A percentile compares a stretch with the other conserved stretches of the same genome.
These are phyloP conservation scores for Calocera viscosa DNA, from an alignment of 768 basidiomycete genomes.

Conservation along the genomic window DNA sequence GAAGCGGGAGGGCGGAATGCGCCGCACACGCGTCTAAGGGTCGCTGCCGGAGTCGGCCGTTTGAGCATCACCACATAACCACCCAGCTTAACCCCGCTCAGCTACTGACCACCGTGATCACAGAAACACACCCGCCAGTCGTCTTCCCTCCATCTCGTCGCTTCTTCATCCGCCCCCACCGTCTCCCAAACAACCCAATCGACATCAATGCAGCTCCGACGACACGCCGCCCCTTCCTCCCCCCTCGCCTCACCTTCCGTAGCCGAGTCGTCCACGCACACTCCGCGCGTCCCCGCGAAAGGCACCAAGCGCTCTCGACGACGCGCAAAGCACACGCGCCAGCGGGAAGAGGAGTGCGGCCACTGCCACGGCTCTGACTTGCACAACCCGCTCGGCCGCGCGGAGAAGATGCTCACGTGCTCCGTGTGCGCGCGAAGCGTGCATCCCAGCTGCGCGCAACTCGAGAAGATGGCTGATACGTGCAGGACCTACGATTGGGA, in stretches of 20 bases:
- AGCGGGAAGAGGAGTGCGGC: slow-evolving; percentile 56
- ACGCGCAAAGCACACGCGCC: slow-evolving; percentile 10
- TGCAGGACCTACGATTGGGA: slow-evolving; percentile 69
- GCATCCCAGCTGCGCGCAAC: slow-evolving; percentile 76
- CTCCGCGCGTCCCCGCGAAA: neutral
- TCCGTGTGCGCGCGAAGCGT: slow-evolving; percentile 72
- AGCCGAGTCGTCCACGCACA: neutral
- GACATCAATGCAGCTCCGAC: neutral
- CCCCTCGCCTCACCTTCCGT: neutral
- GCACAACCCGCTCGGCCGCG: slow-evolving; percentile 43
- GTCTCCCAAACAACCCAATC: too few species aligned
- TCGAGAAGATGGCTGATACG: slow-evolving; percentile 42
- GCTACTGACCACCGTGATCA: neutral
- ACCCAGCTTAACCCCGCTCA: neutral
- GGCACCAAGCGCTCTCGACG: neutral
- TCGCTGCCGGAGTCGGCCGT: too few species aligned
- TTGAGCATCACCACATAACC: too few species aligned
- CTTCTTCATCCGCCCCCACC: neutral
- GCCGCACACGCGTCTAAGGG: too few species aligned
- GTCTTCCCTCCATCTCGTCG: neutral
- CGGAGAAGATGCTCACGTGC: slow-evolving; percentile 68
- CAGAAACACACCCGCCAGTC: neutral
- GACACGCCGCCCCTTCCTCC: neutral
- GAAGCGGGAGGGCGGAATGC: too few species aligned
- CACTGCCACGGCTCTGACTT: slow-evolving; percentile 60